These are phyloP conservation scores for Umbelopsis sp. DNA, from an alignment of 192 early-diverging fungal species.

Conservation along the genomic window DNA sequence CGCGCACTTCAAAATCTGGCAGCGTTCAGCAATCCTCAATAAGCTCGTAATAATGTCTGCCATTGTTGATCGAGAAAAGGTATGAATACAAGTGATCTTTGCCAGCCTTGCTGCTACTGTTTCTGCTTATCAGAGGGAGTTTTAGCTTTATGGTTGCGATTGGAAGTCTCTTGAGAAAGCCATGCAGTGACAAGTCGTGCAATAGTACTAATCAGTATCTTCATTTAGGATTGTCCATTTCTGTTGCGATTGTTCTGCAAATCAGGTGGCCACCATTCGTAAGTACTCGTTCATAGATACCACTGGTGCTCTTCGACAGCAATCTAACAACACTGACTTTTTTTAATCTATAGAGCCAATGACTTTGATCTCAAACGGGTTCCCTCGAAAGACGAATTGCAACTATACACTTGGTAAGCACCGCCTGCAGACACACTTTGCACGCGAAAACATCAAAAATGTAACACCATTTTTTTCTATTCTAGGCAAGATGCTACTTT, in stretches of 20 bases:
- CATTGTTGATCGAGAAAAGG: conserved; percentile 45
- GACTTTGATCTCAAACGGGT: conserved; percentile 41
- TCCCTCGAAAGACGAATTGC: conserved; percentile 51
- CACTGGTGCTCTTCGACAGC: not conserved
- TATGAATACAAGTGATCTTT: not conserved
- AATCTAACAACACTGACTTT: not conserved
- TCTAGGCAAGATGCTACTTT: conserved; percentile 65
- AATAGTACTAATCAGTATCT: not conserved
- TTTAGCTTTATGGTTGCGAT: not conserved
- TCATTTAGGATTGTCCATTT: conserved; percentile 52
- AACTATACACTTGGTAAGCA: conserved; percentile 60
- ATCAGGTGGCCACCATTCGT: conserved; percentile 46
- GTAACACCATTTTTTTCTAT: not conserved
- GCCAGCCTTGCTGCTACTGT: no score
- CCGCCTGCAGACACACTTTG: not conserved
- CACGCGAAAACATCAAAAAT: not conserved
- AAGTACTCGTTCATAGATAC: conserved; percentile 2
- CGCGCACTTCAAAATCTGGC: not conserved
- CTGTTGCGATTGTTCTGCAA: conserved; percentile 55
- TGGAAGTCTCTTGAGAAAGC: not conserved
- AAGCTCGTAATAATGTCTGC: conserved; percentile 11
- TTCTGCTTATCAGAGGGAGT: no score
- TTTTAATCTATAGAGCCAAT: conserved; percentile 26
- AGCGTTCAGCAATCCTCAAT: not conserved
- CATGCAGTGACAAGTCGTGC: not conserved